A percentile compares a stretch with the other conserved stretches of the same genome.
phyloP scores from a whole-genome alignment of 2,329 filamentous ascomycete species.

The Dendrostoma leiphaemia region DNA sequence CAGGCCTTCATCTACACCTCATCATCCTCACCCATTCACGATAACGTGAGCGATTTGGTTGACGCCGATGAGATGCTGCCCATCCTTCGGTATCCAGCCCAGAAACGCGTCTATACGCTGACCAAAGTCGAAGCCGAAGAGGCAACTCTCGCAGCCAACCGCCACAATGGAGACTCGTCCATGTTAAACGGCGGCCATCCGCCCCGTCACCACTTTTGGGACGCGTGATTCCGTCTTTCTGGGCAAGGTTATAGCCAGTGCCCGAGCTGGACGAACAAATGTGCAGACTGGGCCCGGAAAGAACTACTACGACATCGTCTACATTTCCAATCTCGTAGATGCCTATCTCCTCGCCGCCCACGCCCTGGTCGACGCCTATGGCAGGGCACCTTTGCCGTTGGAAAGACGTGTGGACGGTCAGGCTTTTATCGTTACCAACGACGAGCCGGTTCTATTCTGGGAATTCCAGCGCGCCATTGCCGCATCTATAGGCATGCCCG shows the following conservation, averaged over 20 bases:
- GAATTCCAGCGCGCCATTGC: constrained; percentile 27
- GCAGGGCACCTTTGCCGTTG: constrained; percentile 19
- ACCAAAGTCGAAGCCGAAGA: constrained; percentile 23
- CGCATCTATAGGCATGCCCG: constrained; percentile 24
- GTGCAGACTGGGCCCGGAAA: constrained; percentile 26
- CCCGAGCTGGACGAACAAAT: constrained; percentile 18
- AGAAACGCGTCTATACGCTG: constrained; percentile 22
- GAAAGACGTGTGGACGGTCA: constrained; percentile 29
- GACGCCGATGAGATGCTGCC: constrained; percentile 20
- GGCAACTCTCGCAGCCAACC: constrained; percentile 22
- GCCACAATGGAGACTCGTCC: constrained; percentile 8
- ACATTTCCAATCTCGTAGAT: constrained; percentile 25
- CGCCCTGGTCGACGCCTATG: constrained; percentile 24
- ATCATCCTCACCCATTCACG: constrained; percentile 22
- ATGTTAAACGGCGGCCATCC: constrained; percentile 22
- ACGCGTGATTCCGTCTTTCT: constrained; percentile 19
- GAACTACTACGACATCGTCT: constrained; percentile 30
- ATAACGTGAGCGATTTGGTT: constrained; percentile 16
- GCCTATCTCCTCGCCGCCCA: constrained; percentile 28
- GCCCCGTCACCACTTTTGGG: constrained; percentile 19
- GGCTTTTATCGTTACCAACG: constrained; percentile 33
- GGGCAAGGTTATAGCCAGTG: constrained; percentile 20
- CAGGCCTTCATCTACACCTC: constrained; percentile 23
- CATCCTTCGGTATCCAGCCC: constrained; percentile 20
- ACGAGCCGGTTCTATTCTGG: constrained; percentile 31